Percentiles rank a stretch among this genome's conserved stretches.
phyloP scores from a whole-genome alignment of 1,284 basidiomycete species.

The Leccinum angustisporum region DNA sequence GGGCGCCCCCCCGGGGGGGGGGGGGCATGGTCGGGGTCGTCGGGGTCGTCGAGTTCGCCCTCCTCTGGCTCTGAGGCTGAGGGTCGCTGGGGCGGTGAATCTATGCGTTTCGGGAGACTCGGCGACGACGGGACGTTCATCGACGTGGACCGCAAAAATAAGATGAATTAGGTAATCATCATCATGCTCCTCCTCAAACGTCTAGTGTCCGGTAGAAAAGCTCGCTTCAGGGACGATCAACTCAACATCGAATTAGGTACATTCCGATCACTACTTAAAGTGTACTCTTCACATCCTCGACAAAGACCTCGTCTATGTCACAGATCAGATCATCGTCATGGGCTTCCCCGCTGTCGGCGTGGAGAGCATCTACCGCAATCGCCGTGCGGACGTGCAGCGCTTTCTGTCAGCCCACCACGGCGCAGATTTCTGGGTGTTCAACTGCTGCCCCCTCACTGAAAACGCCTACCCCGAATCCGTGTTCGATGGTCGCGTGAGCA shows the following conservation, averaged over 20 bases:
- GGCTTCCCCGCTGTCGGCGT: constrained; percentile 85
- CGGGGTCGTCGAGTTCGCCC: constrained; percentile 64
- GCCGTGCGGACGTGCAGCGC: constrained; percentile 71
- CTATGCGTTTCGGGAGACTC: constrained; percentile 51
- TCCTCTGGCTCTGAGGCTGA: constrained; percentile 70
- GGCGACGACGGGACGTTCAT: constrained; percentile 27
- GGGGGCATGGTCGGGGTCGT: constrained; percentile 10
- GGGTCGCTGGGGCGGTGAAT: constrained; percentile 56
- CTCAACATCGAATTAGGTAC: constrained; percentile 69
- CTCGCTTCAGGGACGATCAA: constrained; percentile 70
- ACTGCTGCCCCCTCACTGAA: constrained; percentile 79
- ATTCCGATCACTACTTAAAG: not conserved
- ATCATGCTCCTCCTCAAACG: constrained; percentile 64
- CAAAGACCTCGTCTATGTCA: constrained; percentile 81
- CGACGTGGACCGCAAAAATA: constrained; percentile 4
- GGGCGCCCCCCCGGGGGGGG: no score
- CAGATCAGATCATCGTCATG: constrained; percentile 81
- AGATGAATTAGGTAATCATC: constrained; percentile 22
- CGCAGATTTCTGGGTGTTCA: constrained; percentile 83
- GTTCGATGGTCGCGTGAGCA: constrained; percentile 73
- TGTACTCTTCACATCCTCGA: not conserved
- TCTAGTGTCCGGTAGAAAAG: constrained; percentile 74
- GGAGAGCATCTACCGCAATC: constrained; percentile 81
- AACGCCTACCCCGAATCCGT: constrained; percentile 63
- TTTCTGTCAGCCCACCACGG: constrained; percentile 78